Evolutionary conservation across 345 rosid genomes (phyloP), one percentile per base, ranked within the genome.

Genomic region (Conringia planisiliqua): DNA sequence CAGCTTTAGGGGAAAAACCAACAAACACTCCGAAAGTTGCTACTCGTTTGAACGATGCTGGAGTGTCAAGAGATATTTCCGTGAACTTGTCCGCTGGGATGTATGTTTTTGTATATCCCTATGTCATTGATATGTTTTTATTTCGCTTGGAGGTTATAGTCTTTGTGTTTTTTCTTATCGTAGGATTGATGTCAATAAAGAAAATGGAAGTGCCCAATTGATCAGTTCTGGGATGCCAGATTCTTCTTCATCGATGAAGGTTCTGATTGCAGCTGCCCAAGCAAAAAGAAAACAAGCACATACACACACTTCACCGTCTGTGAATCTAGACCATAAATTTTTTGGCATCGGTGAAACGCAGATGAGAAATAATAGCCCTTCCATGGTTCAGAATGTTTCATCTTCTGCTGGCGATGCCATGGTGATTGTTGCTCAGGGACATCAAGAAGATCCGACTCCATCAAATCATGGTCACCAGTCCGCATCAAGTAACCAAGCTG

Each of bases 251-350:
- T 87, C 96, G 47, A 83, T 95, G 93, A 90, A 89, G 82, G 76
- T 84, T 85, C 94, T 95, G 56, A 92, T 92, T 82, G 96, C 99
- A 62, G 96, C 90, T 62, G 98, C 98, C 73, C 98, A 88, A 77
- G 98, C 90, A 50, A 95, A 92, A 80, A 87, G 97, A 80, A 87
- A 74, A 80, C 84, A 83, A 79, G 97, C 91, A 73, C 97, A 88
- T 61, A 81, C 79, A 35, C 96, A 86, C 38, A 77, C 78, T 32
- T 79, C 79, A 62, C 66, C 85, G 48, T 26, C 73, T 75, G 89
- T 81, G 76, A 83, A 82, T 80, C 62, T 83, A 33, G 82, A 67
- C 81, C 70, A 79, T 68, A 56, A 70, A 56, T 71, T 76, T 47
- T 17, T 80, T 35, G 57, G 83, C 18, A 63, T 59, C 16, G 71